These are phyloP conservation scores for Debaryomyces tyrocola DNA, from an alignment of 805 yeast genomes.

Conservation along the genomic window DNA sequence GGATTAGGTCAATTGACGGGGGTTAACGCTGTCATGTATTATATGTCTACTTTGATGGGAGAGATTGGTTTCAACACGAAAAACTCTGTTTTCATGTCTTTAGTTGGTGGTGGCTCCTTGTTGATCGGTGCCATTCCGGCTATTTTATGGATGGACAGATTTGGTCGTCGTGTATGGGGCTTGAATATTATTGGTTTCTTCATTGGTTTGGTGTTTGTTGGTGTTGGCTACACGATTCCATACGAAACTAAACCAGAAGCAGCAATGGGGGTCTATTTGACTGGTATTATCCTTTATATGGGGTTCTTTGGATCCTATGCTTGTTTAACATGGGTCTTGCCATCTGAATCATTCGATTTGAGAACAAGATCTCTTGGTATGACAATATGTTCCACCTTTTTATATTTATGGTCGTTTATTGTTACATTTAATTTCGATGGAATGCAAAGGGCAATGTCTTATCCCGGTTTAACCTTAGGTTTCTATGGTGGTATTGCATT, in stretches of 20 bases:
- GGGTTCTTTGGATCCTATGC: constrained; percentile 68
- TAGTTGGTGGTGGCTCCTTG: constrained; percentile 67
- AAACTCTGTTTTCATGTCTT: constrained; percentile 61
- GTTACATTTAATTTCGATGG: constrained; percentile 62
- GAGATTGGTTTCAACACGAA: constrained; percentile 54
- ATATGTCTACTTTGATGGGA: constrained; percentile 57
- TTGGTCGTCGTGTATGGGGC: constrained; percentile 63
- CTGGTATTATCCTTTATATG: constrained; percentile 65
- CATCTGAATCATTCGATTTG: constrained; percentile 62
- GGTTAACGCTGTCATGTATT: constrained; percentile 65
- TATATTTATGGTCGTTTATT: constrained; percentile 62
- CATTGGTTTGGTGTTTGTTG: constrained; percentile 59
- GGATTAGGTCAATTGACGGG: constrained; percentile 66
- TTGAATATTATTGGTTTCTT: constrained; percentile 56
- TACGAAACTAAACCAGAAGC: constrained; percentile 39
- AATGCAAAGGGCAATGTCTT: constrained; percentile 58
- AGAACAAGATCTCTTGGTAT: constrained; percentile 63
- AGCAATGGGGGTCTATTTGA: constrained; percentile 58
- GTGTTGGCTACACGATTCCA: constrained; percentile 52
- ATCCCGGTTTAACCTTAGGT: constrained; percentile 62
- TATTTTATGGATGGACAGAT: constrained; percentile 54
- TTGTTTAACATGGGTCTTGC: constrained; percentile 67
- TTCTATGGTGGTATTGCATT: constrained; percentile 69
- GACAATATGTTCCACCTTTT: constrained; percentile 56
- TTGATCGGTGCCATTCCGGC: constrained; percentile 68